A percentile compares a stretch with the other conserved stretches of the same genome.
Evolutionary conservation across 306 rosid species (phyloP).

Genomic region (Psophocarpus tetragonolobus): DNA sequence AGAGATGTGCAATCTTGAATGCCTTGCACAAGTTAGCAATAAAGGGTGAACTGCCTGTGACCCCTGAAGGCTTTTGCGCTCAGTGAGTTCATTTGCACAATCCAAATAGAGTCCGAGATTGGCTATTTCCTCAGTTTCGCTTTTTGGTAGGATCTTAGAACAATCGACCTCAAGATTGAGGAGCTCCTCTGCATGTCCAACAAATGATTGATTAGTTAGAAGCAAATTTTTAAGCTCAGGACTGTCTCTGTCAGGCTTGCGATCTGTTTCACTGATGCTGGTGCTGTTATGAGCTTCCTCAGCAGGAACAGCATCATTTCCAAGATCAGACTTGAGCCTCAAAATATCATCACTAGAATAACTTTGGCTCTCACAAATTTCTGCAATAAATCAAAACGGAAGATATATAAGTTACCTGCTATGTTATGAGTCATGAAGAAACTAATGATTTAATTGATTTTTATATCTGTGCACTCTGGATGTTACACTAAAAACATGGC

Average conservation of each 20-base stretch:
- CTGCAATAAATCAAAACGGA: constrained; percentile 42
- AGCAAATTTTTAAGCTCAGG: constrained; percentile 53
- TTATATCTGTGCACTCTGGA: not conserved
- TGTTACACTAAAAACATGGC: not conserved
- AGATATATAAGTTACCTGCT: constrained; percentile 12
- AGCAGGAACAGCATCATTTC: constrained; percentile 21
- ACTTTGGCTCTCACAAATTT: constrained; percentile 36
- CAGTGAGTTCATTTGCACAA: constrained; percentile 70
- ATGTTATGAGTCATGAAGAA: constrained; percentile 19
- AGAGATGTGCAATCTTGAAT: constrained; percentile 44
- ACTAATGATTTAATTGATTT: not conserved
- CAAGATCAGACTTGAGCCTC: constrained; percentile 35
- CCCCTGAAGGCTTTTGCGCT: constrained; percentile 47
- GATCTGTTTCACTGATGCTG: constrained; percentile 12
- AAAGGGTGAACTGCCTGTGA: constrained; percentile 49
- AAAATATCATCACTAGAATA: constrained; percentile 35
- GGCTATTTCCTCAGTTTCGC: constrained; percentile 31
- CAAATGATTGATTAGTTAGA: constrained; percentile 61
- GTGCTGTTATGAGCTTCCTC: constrained; percentile 39
- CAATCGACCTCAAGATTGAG: constrained; percentile 52
- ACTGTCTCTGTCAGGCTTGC: constrained; percentile 12
- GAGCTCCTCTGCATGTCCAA: constrained; percentile 58
- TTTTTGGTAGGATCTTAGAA: constrained; percentile 40
- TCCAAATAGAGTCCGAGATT: constrained; percentile 50
- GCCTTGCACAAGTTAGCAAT: constrained; percentile 39